Base-by-base conservation (phyloP, 768 basidiomycete species). In the Ephemerocybe angulata region DNA sequence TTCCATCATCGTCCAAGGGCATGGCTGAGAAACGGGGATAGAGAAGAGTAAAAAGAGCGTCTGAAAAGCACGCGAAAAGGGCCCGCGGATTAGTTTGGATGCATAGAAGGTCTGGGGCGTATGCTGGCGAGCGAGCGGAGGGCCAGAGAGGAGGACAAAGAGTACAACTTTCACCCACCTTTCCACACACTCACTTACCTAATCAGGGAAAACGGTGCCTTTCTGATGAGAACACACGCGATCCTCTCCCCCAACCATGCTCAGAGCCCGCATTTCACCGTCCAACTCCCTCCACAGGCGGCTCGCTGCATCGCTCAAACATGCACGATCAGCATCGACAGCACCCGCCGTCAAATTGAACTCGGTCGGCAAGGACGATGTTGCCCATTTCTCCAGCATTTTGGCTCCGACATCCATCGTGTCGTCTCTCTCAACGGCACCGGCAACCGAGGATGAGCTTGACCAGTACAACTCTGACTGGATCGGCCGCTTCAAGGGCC, bases 401-500 rank as follows among this genome's bases (percentile, higher is more conserved):
- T 80, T 92, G 6, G 76, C 86, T 0, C 70, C 77, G 1, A 73
- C 80, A 4, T 79, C 87, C 29, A 81, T 92, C 52, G 72, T 92
- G 15, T 86, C 90, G 19, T 87, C 87, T 7, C 75, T 89, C 2
- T 63, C 60, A 8, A 46, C 55, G 15, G 28, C 55, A n/a, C 53
- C 60, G 13, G 52, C 54, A 33, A 22, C 55, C n/a, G 44, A 74
- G 7, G 75, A 84, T 11, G 95, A 97, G 59, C 81, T 98, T 27
- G 76, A 77, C 3, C 76, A 73, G 2, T 96, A 81, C 78, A 98
- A 99, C 69, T 74, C 80, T 60, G 96, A 99, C 69, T 97, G 94
- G 95, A 93, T 97, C 87, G 87, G 87, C 63, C 96, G 96, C 69
- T 98, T 94, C 68, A 80, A 79, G 52, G 97, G 96, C n/a, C 70